Evolutionary conservation across 2,329 filamentous ascomycete species (phyloP).

Genomic region (Diaporthe sp.): DNA sequence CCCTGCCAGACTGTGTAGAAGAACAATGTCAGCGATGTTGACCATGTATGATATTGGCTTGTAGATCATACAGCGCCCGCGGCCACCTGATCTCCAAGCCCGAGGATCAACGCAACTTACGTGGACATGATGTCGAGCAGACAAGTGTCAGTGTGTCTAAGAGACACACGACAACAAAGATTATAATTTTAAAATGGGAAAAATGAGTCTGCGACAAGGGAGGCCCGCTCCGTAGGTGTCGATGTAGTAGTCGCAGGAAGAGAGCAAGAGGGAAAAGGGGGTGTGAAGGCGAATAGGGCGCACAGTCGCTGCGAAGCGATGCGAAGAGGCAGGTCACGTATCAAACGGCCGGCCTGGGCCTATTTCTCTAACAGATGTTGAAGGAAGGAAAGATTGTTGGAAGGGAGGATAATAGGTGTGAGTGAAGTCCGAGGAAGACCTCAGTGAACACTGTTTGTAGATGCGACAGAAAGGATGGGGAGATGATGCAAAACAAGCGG

Average conservation of each 20-base stretch:
- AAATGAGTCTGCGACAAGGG: constrained; percentile 35
- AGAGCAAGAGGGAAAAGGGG: neutral
- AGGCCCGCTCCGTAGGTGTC: constrained; percentile 40
- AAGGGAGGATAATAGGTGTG: constrained; percentile 15
- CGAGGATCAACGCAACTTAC: constrained; percentile 50
- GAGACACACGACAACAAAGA: constrained; percentile 36
- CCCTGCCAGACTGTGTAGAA: constrained; percentile 67
- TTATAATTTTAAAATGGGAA: constrained; percentile 35
- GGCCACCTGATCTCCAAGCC: constrained; percentile 10
- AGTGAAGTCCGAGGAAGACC: constrained; percentile 31
- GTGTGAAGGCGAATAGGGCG: neutral
- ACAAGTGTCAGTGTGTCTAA: constrained; percentile 32
- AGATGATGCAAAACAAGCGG: constrained; percentile 35
- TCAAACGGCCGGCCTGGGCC: constrained; percentile 41
- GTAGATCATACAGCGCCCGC: neutral
- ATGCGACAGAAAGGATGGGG: constrained; percentile 33
- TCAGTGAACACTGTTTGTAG: constrained; percentile 19
- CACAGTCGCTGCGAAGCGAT: constrained; percentile 37
- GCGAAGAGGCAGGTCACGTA: constrained; percentile 37
- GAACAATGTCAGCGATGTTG: constrained; percentile 47
- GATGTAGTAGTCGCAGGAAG: constrained; percentile 26
- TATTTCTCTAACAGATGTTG: constrained; percentile 33
- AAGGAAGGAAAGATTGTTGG: constrained; percentile 27
- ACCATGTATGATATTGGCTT: neutral
- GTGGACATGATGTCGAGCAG: constrained; percentile 56